Percentiles rank a stretch among this genome's conserved stretches.
Evolutionary conservation across 139 green algal genomes (phyloP).

Genomic region (Coelastrella sp.): DNA sequence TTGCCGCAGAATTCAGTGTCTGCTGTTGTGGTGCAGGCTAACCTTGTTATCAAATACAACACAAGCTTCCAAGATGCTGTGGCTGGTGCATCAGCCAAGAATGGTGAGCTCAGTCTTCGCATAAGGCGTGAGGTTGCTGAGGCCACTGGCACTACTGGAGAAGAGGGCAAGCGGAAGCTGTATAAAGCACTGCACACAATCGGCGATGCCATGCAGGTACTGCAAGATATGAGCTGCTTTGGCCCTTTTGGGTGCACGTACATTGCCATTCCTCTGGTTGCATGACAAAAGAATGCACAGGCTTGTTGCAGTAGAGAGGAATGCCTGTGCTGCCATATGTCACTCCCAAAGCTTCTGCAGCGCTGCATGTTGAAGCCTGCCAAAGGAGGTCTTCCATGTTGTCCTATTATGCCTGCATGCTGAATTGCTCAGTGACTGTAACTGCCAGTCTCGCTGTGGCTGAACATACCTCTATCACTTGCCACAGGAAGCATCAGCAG

Average conservation of each 20-base stretch:
- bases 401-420: too few relatives aligned
- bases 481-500: too few relatives aligned
- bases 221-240: not conserved
- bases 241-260: not conserved
- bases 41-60: conserved; percentile 52
- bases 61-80: conserved; percentile 48
- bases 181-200: not conserved
- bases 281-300: too few relatives aligned
- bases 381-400: too few relatives aligned
- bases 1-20: not conserved
- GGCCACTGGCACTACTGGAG: conserved; percentile 17
- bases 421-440: too few relatives aligned
- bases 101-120: conserved; percentile 44
- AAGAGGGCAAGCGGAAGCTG: conserved; percentile 2
- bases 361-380: too few relatives aligned
- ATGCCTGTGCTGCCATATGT: too few relatives aligned
- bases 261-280: too few relatives aligned
- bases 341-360: too few relatives aligned
- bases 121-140: conserved; percentile 38
- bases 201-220: conserved; percentile 21
- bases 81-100: conserved; percentile 13
- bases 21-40: conserved; percentile 7
- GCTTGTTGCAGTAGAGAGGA: too few relatives aligned
- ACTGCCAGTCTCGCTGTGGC: too few relatives aligned
- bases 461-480: too few relatives aligned